Evolutionary conservation across 2,329 filamentous ascomycete genomes (phyloP), one percentile per base, ranked within the genome.

Genomic region (Penicillium sp.): DNA sequence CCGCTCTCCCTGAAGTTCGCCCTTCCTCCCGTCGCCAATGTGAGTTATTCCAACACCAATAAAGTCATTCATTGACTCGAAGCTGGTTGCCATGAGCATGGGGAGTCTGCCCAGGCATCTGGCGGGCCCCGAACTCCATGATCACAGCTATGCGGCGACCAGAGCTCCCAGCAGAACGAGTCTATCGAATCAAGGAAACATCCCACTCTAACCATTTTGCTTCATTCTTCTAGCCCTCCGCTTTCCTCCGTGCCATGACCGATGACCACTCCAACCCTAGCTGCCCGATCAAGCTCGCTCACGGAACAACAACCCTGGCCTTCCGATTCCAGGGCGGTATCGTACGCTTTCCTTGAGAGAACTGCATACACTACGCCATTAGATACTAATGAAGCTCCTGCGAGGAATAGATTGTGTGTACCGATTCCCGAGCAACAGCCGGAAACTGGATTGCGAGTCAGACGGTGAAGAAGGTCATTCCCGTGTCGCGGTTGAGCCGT

Each of bases 401-500:
- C 2, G 15, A 7, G n/a, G 12, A 26, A n/a, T 67, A 78, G 76
- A 96, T 99, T 76, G 94, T 99, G 56, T 94, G 94, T 58, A 99
- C 95, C 62, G 95, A 99, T 83, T 99, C 95, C 63, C 89, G 95
- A 82, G 95, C 95, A 63, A 97, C 95, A 53, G 94, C 95, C 33
- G 95, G 95, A 75, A 96, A 95, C 87, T 99, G 95, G 95, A 99
- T 99, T 81, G 95, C 95, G 69, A 96, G 92, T 82, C 95, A 99
- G 86, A 99, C 95, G 58, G 95, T 99, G 76, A 99, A 99, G 89
- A 99, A 99, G 86, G 95, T 99, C 71, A 98, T 99, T 76, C 76
- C 76, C 28, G 76, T 78, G 42, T 78, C 76, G 59, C 74, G 76
- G 60, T 70, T 78, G 74, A 78, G 75, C 61, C 72, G 76, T 57